These are phyloP conservation scores for Hansenula lynferdii DNA, from an alignment of 1,139 yeast genomes.

Conservation along the genomic window DNA sequence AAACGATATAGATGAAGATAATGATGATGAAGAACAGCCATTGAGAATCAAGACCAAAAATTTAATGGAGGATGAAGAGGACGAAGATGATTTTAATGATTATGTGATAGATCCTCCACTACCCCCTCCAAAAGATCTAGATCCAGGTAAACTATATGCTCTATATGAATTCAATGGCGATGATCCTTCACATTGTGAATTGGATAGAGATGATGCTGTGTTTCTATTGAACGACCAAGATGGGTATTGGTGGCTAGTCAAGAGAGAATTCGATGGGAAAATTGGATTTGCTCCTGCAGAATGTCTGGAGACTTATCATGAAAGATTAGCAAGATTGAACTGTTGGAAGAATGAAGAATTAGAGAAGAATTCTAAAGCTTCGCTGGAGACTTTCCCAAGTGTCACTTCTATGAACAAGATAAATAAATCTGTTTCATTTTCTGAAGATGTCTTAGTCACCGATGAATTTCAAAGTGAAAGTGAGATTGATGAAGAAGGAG, in stretches of 20 bases:
- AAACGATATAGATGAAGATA: not conserved
- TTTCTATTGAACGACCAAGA: constrained; percentile 81
- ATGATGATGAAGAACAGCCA: constrained; percentile 5
- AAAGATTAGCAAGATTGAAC: constrained; percentile 84
- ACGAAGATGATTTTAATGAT: constrained; percentile 28
- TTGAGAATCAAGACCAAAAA: constrained; percentile 13
- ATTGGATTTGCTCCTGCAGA: constrained; percentile 98
- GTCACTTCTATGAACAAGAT: constrained; percentile 3
- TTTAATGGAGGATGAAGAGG: constrained; percentile 6
- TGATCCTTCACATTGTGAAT: constrained; percentile 87
- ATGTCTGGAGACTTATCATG: constrained; percentile 86
- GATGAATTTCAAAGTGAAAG: too few species aligned
- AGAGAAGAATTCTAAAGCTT: constrained; percentile 34
- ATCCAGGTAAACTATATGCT: constrained; percentile 83
- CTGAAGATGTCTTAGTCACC: constrained; percentile 17
- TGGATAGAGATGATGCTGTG: constrained; percentile 79
- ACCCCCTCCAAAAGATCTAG: constrained; percentile 78
- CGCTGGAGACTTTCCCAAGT: constrained; percentile 11
- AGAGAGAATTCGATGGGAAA: constrained; percentile 61
- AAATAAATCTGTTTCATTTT: constrained; percentile 34
- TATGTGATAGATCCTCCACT: constrained; percentile 54
- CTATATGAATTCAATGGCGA: constrained; percentile 86
- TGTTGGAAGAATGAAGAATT: constrained; percentile 88
- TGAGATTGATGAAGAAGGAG: constrained; percentile 5
- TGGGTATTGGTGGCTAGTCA: constrained; percentile 95